phyloP scores from a whole-genome alignment of 495 filamentous ascomycete species.

The Jackrogersella minutella region DNA sequence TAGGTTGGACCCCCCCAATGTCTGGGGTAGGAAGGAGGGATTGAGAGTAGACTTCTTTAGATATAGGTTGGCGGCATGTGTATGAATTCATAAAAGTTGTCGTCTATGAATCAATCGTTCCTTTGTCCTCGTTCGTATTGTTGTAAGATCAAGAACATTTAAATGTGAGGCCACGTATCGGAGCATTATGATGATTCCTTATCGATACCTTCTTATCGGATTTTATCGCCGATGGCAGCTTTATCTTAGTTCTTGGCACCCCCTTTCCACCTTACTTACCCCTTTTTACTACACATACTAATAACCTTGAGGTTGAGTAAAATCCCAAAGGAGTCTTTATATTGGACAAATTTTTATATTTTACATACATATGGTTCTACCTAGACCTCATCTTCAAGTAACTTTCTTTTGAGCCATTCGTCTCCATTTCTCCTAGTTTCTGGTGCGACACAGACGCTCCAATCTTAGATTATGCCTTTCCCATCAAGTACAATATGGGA shows the following conservation, averaged over 20 bases:
- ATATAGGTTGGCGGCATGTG: conserved; percentile 2
- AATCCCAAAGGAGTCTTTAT: neutral
- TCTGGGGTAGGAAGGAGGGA: neutral
- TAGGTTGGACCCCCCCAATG: conserved; percentile 4
- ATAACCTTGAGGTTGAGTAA: neutral
- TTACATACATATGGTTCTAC: no score
- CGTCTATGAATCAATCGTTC: conserved; percentile 6
- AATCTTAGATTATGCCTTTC: neutral
- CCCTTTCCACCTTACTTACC: conserved; percentile 7
- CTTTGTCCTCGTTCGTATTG: neutral
- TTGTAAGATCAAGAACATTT: neutral
- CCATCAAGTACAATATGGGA: neutral
- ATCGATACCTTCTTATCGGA: conserved; percentile 40
- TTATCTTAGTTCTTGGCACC: conserved; percentile 34
- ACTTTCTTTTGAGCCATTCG: neutral
- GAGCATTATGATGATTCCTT: conserved; percentile 9
- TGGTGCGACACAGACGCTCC: neutral
- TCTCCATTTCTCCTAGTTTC: neutral
- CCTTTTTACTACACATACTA: conserved; percentile 1
- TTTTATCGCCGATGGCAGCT: conserved; percentile 26
- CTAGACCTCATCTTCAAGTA: neutral
- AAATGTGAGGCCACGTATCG: conserved; percentile 40
- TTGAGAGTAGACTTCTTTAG: neutral
- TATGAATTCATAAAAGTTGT: neutral
- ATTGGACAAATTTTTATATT: neutral